phyloP scores from a whole-genome alignment of 768 basidiomycete genomes.

The Xerocomus potaroensis region DNA sequence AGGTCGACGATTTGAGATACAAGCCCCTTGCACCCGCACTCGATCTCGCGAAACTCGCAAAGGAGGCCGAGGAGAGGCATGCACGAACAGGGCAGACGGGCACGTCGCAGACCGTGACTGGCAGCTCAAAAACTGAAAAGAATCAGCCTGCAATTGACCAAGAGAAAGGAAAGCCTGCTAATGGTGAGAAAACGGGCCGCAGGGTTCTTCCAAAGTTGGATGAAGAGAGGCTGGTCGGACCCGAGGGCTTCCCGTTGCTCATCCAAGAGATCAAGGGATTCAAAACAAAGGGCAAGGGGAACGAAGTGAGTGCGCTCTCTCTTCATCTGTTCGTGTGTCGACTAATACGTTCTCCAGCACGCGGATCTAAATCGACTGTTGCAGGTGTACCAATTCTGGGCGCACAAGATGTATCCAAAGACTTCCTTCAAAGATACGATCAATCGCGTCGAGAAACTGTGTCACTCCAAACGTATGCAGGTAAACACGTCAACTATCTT shows the following conservation, averaged over 20 bases:
- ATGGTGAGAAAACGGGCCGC: constrained; percentile 28
- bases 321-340: background rate
- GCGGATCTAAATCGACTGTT: constrained; percentile 77
- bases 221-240: constrained; percentile 67
- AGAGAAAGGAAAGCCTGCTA: constrained; percentile 10
- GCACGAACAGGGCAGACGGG: constrained; percentile 25
- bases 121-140: constrained; percentile 38
- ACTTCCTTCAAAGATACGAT: constrained; percentile 86
- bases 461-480: constrained; percentile 80
- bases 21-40: constrained; percentile 47
- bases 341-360: constrained; percentile 40
- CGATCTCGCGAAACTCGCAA: constrained; percentile 49
- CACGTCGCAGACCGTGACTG: constrained; percentile 44
- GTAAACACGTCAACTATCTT: constrained; percentile 40
- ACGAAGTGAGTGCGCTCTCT: constrained; percentile 57
- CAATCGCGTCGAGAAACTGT: constrained; percentile 80
- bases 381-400: constrained; percentile 90
- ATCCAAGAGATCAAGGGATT: constrained; percentile 74
- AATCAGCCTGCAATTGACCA: constrained; percentile 4
- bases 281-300: constrained; percentile 82
- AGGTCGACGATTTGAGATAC: constrained; percentile 39
- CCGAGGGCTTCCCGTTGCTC: constrained; percentile 75
- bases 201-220: constrained; percentile 56
- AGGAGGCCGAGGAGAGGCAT: constrained; percentile 51
- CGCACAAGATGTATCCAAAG: constrained; percentile 89